Evolutionary conservation across 228 moss, liverwort and hornwort species (phyloP).

Genomic region (Sphagnum magellanicum): DNA sequence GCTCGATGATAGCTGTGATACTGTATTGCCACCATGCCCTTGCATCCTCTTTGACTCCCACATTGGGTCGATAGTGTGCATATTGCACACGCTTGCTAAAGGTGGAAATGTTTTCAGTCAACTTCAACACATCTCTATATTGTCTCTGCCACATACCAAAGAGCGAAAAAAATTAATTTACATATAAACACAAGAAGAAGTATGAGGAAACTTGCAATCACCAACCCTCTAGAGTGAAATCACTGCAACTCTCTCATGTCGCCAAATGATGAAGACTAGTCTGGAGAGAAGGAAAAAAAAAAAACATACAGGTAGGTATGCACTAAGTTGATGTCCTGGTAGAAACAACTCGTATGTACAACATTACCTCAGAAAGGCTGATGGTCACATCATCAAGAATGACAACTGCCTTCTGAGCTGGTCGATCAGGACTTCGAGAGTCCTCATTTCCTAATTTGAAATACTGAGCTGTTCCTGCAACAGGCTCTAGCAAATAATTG

Average conservation of each 20-base stretch:
- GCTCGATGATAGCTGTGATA: conserved; percentile 66
- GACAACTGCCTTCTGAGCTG: conserved; percentile 73
- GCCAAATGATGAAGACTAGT: too few species aligned
- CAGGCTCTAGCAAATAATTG: conserved; percentile 70
- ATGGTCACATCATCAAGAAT: conserved; percentile 82
- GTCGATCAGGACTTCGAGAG: conserved; percentile 54
- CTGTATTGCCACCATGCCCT: conserved; percentile 83
- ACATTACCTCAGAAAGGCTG: conserved; percentile 71
- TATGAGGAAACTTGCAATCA: too few species aligned
- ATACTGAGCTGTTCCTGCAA: conserved; percentile 79
- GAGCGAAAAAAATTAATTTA: too few species aligned
- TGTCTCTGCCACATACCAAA: conserved; percentile 46
- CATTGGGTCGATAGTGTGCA: conserved; percentile 79
- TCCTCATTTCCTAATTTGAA: conserved; percentile 85
- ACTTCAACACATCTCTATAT: conserved; percentile 84
- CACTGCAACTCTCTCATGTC: too few species aligned
- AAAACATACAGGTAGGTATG: too few species aligned
- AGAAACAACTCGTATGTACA: not conserved
- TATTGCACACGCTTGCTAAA: conserved; percentile 81
- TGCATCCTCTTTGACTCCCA: conserved; percentile 47
- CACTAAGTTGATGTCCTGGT: too few species aligned
- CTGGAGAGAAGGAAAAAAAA: too few species aligned
- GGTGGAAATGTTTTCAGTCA: conserved; percentile 76
- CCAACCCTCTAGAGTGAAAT: too few species aligned
- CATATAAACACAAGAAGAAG: too few species aligned